A percentile compares a stretch with the other conserved stretches of the same genome.
These are phyloP conservation scores for Allomyces macrogynus DNA, from an alignment of 192 early-diverging fungal species.

Conservation along the genomic window DNA sequence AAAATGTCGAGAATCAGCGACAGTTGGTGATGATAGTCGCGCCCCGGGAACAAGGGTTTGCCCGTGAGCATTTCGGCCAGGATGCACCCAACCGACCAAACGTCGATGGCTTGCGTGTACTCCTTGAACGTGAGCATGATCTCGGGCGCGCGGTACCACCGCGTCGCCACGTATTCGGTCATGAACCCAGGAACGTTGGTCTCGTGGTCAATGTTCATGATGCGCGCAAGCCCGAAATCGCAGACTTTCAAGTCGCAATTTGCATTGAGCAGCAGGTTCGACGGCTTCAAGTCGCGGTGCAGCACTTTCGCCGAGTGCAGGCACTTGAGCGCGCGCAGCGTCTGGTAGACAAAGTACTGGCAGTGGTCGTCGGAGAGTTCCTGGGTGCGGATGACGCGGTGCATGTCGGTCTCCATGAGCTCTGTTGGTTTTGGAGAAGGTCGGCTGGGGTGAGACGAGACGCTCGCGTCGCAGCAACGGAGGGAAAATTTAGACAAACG, in stretches of 20 bases:
- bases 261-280: constrained; percentile 9
- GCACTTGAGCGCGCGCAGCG: constrained; percentile 72
- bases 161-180: constrained; percentile 87
- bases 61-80: constrained; percentile 64
- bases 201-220: constrained; percentile 61
- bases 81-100: constrained; percentile 84
- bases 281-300: constrained; percentile 88
- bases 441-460: too few species aligned
- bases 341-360: constrained; percentile 83
- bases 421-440: constrained; percentile 13
- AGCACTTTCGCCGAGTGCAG: constrained; percentile 84
- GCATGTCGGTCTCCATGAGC: constrained; percentile 75
- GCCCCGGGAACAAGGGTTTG: constrained; percentile 65
- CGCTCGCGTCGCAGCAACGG: too few species aligned
- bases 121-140: constrained; percentile 94
- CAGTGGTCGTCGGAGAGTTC: constrained; percentile 65
- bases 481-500: too few species aligned
- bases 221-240: constrained; percentile 94
- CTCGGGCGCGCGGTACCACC: constrained; percentile 89
- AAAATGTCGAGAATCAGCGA: constrained; percentile 85
- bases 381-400: constrained; percentile 75
- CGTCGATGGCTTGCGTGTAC: constrained; percentile 95
- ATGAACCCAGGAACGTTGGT: constrained; percentile 67
- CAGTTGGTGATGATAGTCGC: constrained; percentile 89
- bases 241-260: constrained; percentile 16